Conservation (phyloP, 768 basidiomycete genomes). For the Pisolithus albus region DNA sequence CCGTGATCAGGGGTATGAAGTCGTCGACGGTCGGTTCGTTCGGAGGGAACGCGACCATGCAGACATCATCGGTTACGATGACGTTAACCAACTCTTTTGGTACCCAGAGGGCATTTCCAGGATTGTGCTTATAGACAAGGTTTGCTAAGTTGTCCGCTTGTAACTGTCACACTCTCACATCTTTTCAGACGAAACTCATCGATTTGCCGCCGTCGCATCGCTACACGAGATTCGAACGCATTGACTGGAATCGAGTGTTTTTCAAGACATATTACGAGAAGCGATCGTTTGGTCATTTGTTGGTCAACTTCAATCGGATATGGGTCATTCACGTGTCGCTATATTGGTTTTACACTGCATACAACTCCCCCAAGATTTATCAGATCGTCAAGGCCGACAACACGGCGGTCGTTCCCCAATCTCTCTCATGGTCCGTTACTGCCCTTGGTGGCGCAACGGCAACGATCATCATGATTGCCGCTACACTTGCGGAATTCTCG, state of each 20-base stretch:
- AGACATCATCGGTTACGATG: conserved; percentile 95
- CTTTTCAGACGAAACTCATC: conserved; percentile 71
- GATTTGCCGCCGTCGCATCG: conserved; percentile 87
- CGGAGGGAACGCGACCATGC: conserved; percentile 90
- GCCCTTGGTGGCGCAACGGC: conserved; percentile 95
- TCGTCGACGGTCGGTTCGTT: conserved; percentile 91
- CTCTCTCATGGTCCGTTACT: conserved; percentile 89
- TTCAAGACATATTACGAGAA: conserved; percentile 99
- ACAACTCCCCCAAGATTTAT: conserved; percentile 87
- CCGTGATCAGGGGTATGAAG: conserved; percentile 96
- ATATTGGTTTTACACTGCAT: conserved; percentile 95
- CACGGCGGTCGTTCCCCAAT: conserved; percentile 50
- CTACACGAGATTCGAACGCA: conserved; percentile 94
- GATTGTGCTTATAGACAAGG: conserved; percentile 86
- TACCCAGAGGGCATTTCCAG: conserved; percentile 97
- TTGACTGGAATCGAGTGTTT: conserved; percentile 95
- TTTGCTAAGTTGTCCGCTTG: conserved; percentile 22
- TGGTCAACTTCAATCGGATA: conserved; percentile 99
- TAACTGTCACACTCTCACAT: background rate
- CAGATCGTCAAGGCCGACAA: conserved; percentile 29
- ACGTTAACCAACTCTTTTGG: conserved; percentile 99
- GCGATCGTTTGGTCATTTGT: conserved; percentile 90
- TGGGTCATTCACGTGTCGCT: conserved; percentile 96
- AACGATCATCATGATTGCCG: conserved; percentile 92
- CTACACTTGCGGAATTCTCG: conserved; percentile 91